Conservation (phyloP, 2,329 filamentous ascomycete species). For the Fusarium armeniacum region DNA sequence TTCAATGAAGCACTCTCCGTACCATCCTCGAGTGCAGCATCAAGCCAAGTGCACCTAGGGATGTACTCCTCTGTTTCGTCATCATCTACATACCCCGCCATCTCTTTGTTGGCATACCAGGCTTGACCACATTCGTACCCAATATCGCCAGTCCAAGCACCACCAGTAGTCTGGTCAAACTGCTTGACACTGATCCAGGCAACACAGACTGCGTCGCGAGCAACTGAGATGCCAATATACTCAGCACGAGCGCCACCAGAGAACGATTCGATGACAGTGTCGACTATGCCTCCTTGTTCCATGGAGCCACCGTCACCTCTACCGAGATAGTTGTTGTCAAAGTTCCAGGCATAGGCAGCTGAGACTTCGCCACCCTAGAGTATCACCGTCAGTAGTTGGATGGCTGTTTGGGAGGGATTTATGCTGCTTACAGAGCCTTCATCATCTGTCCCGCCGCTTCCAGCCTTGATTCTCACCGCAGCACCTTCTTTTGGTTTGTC, state of each 20-base stretch:
- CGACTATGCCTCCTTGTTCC: background rate
- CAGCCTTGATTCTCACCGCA: background rate
- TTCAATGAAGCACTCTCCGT: background rate
- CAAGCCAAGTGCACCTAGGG: background rate
- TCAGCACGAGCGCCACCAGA: background rate
- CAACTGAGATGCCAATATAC: background rate
- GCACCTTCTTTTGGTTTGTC: background rate
- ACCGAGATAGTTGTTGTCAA: background rate
- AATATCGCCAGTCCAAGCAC: background rate
- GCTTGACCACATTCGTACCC: background rate
- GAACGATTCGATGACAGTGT: background rate
- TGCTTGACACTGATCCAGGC: background rate
- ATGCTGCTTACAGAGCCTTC: background rate
- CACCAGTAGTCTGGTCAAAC: background rate
- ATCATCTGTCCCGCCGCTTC: background rate
- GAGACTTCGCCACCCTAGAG: background rate
- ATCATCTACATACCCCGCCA: background rate
- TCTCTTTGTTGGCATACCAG: background rate
- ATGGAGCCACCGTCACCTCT: background rate
- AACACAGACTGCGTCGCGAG: background rate
- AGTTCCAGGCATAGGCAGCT: background rate
- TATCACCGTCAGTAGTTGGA: background rate
- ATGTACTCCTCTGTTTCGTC: background rate
- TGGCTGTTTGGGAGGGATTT: background rate
- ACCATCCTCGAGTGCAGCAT: fast-evolving